Base-by-base conservation (phyloP, 2,329 filamentous ascomycete species). In the Metarhizium guizhouense region DNA sequence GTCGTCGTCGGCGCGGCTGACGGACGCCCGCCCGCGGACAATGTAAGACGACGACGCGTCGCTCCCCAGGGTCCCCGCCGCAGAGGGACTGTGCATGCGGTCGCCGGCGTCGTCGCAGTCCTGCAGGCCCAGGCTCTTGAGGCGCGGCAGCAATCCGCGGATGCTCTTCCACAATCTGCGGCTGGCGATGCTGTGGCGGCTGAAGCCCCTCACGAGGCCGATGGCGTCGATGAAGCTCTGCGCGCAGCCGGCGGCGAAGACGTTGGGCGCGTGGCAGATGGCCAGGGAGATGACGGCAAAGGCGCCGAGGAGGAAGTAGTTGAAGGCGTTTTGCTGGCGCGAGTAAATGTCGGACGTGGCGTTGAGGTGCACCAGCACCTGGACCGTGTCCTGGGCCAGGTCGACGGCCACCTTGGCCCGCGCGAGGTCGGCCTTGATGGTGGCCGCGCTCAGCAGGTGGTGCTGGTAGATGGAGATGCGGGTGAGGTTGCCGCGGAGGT, bases 381-480 rank as follows among this genome's bases (percentile, higher is more conserved):
- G 52, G 13, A 62, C 57, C 32, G 56, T 64, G 53, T 64, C 63
- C 38, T 60, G 59, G 2, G 64, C 63, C 29, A 64, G 58, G 10
- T 61, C 60, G 14, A 76, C 72, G 3, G 72, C 73, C 4, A 67
- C 66, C 5, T 65, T 68, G 0, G 72, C 71, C 4, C 67, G 67
- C 2, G 63, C 53, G 2, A 64, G 58, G 45, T 74, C 67, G 0
- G 68, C 63, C 4, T 61, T 63, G 50, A 76, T 74, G 51, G 68
- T 66, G 6, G 68, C 62, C 2, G 64, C 60, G 43, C 65, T 71
- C 8, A 75, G 62, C 2, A 76, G 65, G 45, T 72, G 67, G 47
- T 74, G 69, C 2, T 74, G 68, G 56, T 76, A 71, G 14, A 76
- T 71, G 18, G 76, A 66, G 49, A 74, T 72, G 7, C 73, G 69